Evolutionary conservation across 176 grass and related monocot species (phyloP), one percentile per base, ranked within the genome.

Genomic region (Oropetium thomaeum): DNA sequence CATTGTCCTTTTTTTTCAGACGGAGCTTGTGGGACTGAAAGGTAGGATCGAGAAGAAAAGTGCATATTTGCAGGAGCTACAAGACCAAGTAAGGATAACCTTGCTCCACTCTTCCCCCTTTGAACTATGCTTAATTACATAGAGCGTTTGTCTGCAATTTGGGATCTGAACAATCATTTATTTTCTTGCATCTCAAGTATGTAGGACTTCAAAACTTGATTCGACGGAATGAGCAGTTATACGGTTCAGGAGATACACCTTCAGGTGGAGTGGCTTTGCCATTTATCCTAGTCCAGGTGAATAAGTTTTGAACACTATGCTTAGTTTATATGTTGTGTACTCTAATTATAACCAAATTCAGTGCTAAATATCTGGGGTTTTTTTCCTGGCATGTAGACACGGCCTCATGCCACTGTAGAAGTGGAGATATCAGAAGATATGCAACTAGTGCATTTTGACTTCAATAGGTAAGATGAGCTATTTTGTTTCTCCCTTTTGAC

Each of bases 381-480:
- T 2, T 31, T 62, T 62, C 32, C 52, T 63, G 45, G 8, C 43
- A 62, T 89, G 75, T 82, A 99, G 96, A 95, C 96, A 30, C 92
- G 84, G 4, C 92, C 96, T 58, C 96, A 99, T 90, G 96, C 96
- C 82, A 99, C 89, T 22, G 96, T 99, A 7, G 96, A 99, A 75
- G 96, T 99, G 31, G 96, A 99, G 51, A 95, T 99, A 86, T 99
- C 96, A 60, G 96, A 99, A 88, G 96, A 99, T 70, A 95, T 92
- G 91, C 92, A 99, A 37, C 62, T 99, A 33, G 96, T 99, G 64
- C 96, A 99, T 92, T 92, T 99, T 52, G 96, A 99, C 65, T 88
- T 88, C 27, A 88, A 88, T 75, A 88, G 76, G 86, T 80, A 62
- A 88, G 80, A 62, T 4, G 14, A 63, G 69, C 66, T 65, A 28